phyloP scores from a whole-genome alignment of 768 basidiomycete genomes.

The Leccinum ochraceum region DNA sequence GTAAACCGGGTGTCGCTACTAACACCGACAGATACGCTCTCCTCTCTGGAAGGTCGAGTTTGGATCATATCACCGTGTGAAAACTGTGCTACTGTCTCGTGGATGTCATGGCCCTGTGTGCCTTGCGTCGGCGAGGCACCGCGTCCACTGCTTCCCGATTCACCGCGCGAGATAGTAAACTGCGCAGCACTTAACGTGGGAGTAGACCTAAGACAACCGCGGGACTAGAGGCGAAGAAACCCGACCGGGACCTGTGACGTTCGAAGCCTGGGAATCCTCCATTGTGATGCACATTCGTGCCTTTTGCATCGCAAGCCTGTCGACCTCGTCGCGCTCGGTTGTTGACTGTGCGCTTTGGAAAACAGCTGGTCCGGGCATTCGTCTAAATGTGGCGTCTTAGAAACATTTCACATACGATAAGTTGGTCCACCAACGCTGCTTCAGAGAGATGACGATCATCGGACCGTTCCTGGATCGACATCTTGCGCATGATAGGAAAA shows the following conservation, averaged over 20 bases:
- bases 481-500: neutral
- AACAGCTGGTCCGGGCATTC: neutral
- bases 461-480: neutral
- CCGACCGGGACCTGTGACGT: neutral
- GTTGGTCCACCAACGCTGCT: slow-evolving; percentile 7
- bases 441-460: neutral
- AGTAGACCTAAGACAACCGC: neutral
- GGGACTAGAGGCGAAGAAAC: neutral
- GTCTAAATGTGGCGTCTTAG: slow-evolving; percentile 11
- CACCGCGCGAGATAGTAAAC: neutral
- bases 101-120: neutral
- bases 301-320: neutral
- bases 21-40: neutral
- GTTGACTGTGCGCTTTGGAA: neutral
- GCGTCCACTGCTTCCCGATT: neutral
- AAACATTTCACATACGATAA: neutral
- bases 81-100: neutral
- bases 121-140: neutral
- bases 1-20: neutral
- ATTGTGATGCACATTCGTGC: neutral
- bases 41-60: neutral
- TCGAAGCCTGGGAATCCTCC: neutral
- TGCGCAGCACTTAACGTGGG: neutral
- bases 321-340: neutral
- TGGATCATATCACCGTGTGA: neutral